Base-by-base conservation (phyloP, 2,329 filamentous ascomycete species). In the Penicillium sp. region DNA sequence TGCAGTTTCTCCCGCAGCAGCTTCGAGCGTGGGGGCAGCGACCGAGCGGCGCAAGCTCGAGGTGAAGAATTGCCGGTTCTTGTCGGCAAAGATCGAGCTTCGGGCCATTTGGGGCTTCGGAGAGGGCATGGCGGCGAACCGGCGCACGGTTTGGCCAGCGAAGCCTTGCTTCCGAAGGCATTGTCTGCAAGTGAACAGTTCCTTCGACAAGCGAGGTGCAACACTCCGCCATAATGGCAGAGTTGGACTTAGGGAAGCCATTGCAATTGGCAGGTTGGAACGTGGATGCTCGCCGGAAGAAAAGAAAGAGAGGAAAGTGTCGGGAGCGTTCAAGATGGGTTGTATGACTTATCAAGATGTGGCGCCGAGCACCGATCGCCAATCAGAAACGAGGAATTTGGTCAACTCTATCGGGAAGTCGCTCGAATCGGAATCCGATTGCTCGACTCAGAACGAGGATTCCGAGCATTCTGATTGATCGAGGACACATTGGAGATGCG, bases 111-210 rank as follows among this genome's bases (percentile, higher is more conserved):
- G 54, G n/a, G 59, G 43, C 45, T 56, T 62, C 27, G 55, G 47
- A 37, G 63, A 64, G 25, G 64, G 58, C 38, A 60, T 53, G 18
- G 61, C 53, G 37, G 55, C 53, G 47, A 66, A 64, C 37, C 58
- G 66, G 44, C 60, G 68, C 48, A 60, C 45, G 36, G 61, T 60
- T 45, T 60, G 65, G 47, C 58, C 59, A 35, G 59, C 57, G 54
- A 55, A 59, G 39, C 58, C 57, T 43, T 64, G 62, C 37, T 54
- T 66, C 25, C 58, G 65, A 11, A 72, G 58, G 46, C 68, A 72
- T 65, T 70, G 68, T n/a, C 63, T 66, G 51, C 71, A 71, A 41
- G 66, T 66, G 54, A 72, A 72, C 46, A 73, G 57, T 28, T 67
- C 64, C 40, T 62, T 66, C 4, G 68, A 63, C 5, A 73, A 40